Percentiles rank a stretch among this genome's conserved stretches.
Evolutionary conservation across 2,329 filamentous ascomycete genomes (phyloP).

Genomic region (Cadophora gregata): DNA sequence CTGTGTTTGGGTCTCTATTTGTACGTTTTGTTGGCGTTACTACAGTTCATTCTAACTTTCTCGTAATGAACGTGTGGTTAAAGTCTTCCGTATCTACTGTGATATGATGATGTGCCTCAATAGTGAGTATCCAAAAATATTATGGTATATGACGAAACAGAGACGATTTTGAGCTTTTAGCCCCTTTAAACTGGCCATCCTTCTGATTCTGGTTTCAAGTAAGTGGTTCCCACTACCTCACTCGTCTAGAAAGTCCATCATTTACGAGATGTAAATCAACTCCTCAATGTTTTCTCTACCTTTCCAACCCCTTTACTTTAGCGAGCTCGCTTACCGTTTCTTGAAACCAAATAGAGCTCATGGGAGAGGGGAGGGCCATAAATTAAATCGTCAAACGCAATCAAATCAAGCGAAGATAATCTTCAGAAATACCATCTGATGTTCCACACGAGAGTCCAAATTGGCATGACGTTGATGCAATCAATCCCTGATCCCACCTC

Average conservation of each 20-base stretch:
- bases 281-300: neutral
- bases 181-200: too few species aligned
- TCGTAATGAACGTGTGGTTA: neutral
- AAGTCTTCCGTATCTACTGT: too few species aligned
- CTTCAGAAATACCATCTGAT: neutral
- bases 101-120: neutral
- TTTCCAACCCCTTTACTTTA: neutral
- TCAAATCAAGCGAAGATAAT: neutral
- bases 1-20: neutral
- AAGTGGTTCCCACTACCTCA: too few species aligned
- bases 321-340: slow-evolving; percentile 7
- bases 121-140: too few species aligned
- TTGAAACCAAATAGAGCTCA: neutral
- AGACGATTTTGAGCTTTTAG: too few species aligned
- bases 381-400: neutral
- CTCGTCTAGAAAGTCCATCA: neutral
- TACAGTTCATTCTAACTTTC: neutral
- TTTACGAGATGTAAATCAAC: too few species aligned
- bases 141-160: too few species aligned
- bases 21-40: neutral
- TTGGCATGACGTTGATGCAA: slow-evolving; percentile 3
- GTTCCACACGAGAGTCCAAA: neutral
- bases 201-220: too few species aligned
- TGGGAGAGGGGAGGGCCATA: neutral
- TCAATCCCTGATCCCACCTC: neutral